phyloP scores from a whole-genome alignment of 2,329 filamentous ascomycete species.

The Aureobasidium sp. region DNA sequence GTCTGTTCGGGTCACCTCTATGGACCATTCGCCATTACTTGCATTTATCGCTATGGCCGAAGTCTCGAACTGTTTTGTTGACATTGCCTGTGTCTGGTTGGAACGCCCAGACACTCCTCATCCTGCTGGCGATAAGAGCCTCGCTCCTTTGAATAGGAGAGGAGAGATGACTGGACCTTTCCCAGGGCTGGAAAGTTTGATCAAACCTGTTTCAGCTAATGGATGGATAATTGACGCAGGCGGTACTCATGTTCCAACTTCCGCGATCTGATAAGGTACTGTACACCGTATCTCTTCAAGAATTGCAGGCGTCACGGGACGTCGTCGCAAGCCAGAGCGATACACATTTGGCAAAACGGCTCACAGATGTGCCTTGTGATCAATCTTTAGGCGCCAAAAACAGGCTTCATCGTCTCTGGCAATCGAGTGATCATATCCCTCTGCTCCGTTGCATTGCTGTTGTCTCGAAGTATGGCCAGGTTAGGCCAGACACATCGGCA shows the following conservation, averaged over 20 bases:
- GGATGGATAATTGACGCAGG: background rate
- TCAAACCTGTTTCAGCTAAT: background rate
- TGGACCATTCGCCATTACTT: background rate
- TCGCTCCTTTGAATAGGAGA: background rate
- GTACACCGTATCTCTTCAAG: background rate
- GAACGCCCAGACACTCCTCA: too few species aligned
- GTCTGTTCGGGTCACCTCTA: background rate
- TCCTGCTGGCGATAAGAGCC: too few species aligned
- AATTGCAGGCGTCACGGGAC: background rate
- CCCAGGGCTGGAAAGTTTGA: background rate
- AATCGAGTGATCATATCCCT: conserved; percentile 2
- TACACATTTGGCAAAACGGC: conserved; percentile 2
- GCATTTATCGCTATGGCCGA: too few species aligned
- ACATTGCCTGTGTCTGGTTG: too few species aligned
- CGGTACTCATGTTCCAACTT: background rate
- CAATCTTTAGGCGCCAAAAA: background rate
- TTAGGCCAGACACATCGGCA: conserved; percentile 1
- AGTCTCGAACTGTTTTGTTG: too few species aligned
- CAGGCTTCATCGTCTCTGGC: background rate
- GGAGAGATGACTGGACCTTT: too few species aligned
- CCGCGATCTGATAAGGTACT: background rate
- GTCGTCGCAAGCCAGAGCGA: background rate
- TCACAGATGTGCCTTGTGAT: background rate
- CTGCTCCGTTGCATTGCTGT: background rate
- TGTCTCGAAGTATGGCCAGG: conserved; percentile 10